phyloP scores from a whole-genome alignment of 352 stramenopile species.

The Elongisporangium prolatum region DNA sequence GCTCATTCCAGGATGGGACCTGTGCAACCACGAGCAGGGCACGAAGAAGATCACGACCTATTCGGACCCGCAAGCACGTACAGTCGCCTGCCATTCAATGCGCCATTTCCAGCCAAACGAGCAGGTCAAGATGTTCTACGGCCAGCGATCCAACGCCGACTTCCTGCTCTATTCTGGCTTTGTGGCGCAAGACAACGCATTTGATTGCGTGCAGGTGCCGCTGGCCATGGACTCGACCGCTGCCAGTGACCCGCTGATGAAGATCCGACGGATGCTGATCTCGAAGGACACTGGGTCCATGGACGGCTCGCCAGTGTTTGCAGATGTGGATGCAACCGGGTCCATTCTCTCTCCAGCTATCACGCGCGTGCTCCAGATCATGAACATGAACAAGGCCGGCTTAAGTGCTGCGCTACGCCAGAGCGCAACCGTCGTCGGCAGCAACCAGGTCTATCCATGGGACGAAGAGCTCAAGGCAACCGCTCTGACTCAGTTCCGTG shows the following conservation, averaged over 20 bases:
- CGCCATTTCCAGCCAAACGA: constrained; percentile 25
- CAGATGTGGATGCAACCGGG: constrained; percentile 18
- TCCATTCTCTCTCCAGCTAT: constrained; percentile 18
- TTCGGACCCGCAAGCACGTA: constrained; percentile 18
- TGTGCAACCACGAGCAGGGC: constrained; percentile 54
- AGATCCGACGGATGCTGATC: constrained; percentile 40
- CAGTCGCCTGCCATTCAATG: constrained; percentile 41
- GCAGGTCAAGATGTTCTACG: constrained; percentile 61
- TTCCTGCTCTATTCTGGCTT: constrained; percentile 60
- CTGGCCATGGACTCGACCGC: constrained; percentile 9
- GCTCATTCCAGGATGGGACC: constrained; percentile 58
- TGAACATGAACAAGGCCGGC: constrained; percentile 26
- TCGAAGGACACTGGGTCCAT: constrained; percentile 26
- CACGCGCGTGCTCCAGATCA: constrained; percentile 26
- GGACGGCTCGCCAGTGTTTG: constrained; percentile 10
- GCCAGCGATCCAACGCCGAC: constrained; percentile 42
- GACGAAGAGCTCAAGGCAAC: constrained; percentile 15
- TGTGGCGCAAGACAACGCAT: constrained; percentile 30
- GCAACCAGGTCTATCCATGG: constrained; percentile 17
- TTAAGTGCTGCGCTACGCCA: constrained; percentile 21
- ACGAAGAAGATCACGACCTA: constrained; percentile 37
- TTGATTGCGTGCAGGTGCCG: constrained; percentile 20
- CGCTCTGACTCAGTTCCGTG: constrained; percentile 9
- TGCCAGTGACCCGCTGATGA: constrained; percentile 22
- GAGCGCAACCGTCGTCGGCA: constrained; percentile 13